Base-by-base conservation (phyloP, 2,329 filamentous ascomycete genomes). In the Colletotrichum sp. region DNA sequence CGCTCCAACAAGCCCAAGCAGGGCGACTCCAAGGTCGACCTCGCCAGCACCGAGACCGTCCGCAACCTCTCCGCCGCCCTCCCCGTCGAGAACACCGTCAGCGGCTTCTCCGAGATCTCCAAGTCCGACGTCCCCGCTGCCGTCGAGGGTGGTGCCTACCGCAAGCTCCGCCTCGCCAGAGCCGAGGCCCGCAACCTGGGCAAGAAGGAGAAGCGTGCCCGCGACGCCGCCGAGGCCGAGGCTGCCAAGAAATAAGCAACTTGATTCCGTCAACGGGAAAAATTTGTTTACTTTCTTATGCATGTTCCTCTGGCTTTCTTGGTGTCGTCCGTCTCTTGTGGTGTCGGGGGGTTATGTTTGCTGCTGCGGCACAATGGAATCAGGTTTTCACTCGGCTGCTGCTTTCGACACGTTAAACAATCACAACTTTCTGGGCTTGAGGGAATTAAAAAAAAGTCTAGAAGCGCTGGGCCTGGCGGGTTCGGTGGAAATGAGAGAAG, bases 1-100 rank as follows among this genome's bases (percentile, higher is more conserved):
- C 96, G 95, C 90, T 93, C 93, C 87, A 96, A 96, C 90, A 93
- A 97, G 90, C 92, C 94, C 90, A 98, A 98, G 95, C 94, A 94
- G 87, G 95, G 95, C 87, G 95, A 98, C 89, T 94, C 94, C 87
- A 95, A 95, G 86, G 94, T 96, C 93, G 93, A 97, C 89, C 84
- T 90, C 81, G 88, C 87, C 85, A 94, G 93, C 83, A 92, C 92
- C 86, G 88, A 91, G 84, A 91, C 89, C 85, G 88, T 89, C 81
- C 84, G 87, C 80, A 88, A 86, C 84, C 84, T 93, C 83, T 85
- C 87, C 84, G 86, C 89, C 79, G 85, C 90, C 81, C 90, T 98
- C 84, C 95, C 96, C 85, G 94, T 98, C 87, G 88, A 88, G 87
- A 91, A 93, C 88, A 87, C 90, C 84, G 88, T 89, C 83, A 83